phyloP scores from a whole-genome alignment of 164 flowering plant genomes.

The Pachysandra terminalis region DNA sequence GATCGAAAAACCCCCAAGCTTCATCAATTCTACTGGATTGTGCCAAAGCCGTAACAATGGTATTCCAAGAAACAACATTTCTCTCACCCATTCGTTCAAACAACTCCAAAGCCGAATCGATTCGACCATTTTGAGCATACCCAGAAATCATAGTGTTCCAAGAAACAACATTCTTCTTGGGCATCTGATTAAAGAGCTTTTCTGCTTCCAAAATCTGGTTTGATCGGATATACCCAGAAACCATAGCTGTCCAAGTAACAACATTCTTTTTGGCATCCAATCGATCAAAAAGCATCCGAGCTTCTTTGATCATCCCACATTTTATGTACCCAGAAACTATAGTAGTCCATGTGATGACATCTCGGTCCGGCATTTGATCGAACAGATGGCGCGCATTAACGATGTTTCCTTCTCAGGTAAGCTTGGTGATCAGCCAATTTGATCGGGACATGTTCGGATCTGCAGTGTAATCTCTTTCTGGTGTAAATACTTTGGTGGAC shows the following conservation, averaged over 20 bases:
- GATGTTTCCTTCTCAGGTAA: slow-evolving; percentile 1
- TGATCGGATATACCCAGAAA: background rate
- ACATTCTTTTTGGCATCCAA: slow-evolving; percentile 4
- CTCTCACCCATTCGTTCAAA: slow-evolving; percentile 7
- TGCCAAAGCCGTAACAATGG: background rate
- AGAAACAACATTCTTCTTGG: no score
- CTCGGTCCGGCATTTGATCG: no score
- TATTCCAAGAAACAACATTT: no score
- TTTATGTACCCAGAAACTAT: slow-evolving; percentile 7
- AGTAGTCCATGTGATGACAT: no score
- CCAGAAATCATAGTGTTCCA: no score
- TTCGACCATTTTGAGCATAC: no score
- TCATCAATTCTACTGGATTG: background rate
- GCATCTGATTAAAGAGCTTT: slow-evolving; percentile 7
- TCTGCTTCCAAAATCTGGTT: slow-evolving; percentile 6
- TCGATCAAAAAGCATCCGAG: background rate
- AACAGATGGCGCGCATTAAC: slow-evolving; percentile 2
- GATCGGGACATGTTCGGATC: background rate
- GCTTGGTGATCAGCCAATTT: slow-evolving; percentile 8
- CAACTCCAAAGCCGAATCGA: background rate
- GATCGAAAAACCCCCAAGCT: no score
- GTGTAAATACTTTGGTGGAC: background rate
- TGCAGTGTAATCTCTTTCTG: background rate
- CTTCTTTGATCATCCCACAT: slow-evolving; percentile 6
- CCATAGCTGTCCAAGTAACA: no score